Base-by-base conservation (phyloP, 306 rosid genomes). In the Chamaecrista fasciculata region DNA sequence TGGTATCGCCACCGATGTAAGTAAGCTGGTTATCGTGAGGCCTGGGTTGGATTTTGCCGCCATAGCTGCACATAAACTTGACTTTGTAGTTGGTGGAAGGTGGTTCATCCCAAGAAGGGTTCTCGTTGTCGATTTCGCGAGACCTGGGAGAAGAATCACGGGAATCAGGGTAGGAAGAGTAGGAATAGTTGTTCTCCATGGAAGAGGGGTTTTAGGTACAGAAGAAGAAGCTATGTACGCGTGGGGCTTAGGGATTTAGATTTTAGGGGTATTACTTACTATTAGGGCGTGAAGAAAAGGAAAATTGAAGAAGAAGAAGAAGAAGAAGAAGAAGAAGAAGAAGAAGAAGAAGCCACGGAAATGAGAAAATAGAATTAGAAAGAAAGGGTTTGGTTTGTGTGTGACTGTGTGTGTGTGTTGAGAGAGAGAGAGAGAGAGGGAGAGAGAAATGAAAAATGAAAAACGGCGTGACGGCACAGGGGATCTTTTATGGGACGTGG, bases 1-100 rank as follows among this genome's bases (percentile, higher is more conserved):
- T 93, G 66, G 97, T 90, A 55, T 93, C 97, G 18, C 98, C 98
- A 62, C 85, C 93, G 71, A 91, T 69, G 75, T 93, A 93, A 5
- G 90, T 66, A 66, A 90, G 93, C 76, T 90, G 85, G 75, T 86
- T 82, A 56, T 88, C 96, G 61, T 86, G 88, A 1, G 82, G 69
- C 25, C 94, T 71, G 6, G 91, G 97, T 26, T 93, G 93, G 64
- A 93, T 90, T 66, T 84, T 85, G 2, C 98, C 98, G 69, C 91
- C 96, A 63, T 83, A 93, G 79, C 96, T 85, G 81, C 93, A 87
- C 87, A 93, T 78, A 70, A 93, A 76, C 56, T 93, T 93, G 31
- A 88, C 91, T 66, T 79, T 90, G 83, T 67, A 74, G 25, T 20
- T 40, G 53, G 18, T 8, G 2, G 78, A 59, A 8, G 63, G 82